These are phyloP conservation scores for Mycocentrospora acerina DNA, from an alignment of 2,329 filamentous ascomycete species.

Conservation along the genomic window DNA sequence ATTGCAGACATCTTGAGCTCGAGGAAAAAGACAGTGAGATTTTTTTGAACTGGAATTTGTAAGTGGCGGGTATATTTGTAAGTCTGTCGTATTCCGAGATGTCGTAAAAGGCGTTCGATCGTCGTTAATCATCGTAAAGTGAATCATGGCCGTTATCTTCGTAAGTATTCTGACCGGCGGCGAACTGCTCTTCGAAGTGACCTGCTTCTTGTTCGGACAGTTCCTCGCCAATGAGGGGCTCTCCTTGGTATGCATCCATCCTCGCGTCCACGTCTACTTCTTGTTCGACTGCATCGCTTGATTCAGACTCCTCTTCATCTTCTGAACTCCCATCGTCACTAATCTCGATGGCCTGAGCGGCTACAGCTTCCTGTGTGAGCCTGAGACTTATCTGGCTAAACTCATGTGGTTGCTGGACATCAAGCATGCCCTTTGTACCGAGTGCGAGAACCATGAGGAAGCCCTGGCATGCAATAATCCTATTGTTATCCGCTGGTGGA, in stretches of 20 bases:
- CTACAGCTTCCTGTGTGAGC: constrained; percentile 24
- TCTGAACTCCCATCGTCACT: constrained; percentile 3
- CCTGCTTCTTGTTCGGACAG: constrained; percentile 9
- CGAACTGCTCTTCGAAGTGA: constrained; percentile 29
- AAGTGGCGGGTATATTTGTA: no score
- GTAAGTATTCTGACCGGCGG: constrained; percentile 12
- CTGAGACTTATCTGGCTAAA: constrained; percentile 44
- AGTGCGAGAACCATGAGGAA: constrained; percentile 44
- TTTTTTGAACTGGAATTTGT: no score
- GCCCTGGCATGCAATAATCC: constrained; percentile 62
- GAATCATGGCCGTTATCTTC: constrained; percentile 19
- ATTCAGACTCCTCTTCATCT: constrained; percentile 2
- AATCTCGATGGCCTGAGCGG: constrained; percentile 14
- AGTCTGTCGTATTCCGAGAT: no score
- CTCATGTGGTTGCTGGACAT: constrained; percentile 59
- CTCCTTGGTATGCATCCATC: constrained; percentile 3
- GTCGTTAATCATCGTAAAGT: constrained; percentile 26
- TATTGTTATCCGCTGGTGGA: constrained; percentile 55
- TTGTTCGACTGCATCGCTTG: neutral
- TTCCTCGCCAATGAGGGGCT: constrained; percentile 4
- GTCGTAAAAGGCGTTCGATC: no score
- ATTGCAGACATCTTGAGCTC: no score
- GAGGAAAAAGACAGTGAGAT: no score
- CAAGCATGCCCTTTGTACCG: constrained; percentile 62
- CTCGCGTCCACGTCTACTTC: constrained; percentile 1